phyloP scores from a whole-genome alignment of 805 yeast species.

The Kuraishia piskuri region DNA sequence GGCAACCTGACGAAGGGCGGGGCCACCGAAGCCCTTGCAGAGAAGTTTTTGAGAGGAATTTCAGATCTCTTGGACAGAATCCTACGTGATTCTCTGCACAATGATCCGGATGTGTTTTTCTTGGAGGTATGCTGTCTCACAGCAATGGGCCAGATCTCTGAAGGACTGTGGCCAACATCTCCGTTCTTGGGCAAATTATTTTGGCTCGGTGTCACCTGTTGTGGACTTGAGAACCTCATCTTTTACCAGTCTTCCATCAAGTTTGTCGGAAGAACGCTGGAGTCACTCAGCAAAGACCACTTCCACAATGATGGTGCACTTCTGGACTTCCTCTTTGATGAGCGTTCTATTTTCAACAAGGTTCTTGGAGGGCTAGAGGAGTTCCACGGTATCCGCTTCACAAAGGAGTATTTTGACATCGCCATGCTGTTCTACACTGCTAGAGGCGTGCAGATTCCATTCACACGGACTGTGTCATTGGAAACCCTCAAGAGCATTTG shows the following conservation, averaged over 20 bases:
- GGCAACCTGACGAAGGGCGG: constrained; percentile 63
- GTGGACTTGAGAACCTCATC: constrained; percentile 16
- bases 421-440: constrained; percentile 37
- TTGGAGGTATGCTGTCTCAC: constrained; percentile 30
- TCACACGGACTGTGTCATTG: constrained; percentile 40
- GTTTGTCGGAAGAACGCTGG: constrained; percentile 26
- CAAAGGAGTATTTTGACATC: constrained; percentile 39
- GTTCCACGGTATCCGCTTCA: constrained; percentile 27
- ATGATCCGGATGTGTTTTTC: constrained; percentile 11
- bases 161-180: constrained; percentile 38
- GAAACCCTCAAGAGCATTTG: constrained; percentile 34
- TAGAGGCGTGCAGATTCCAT: constrained; percentile 54
- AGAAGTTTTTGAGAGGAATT: constrained; percentile 17
- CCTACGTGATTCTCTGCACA: background rate
- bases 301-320: constrained; percentile 9
- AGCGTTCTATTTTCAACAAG: constrained; percentile 30
- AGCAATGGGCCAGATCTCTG: constrained; percentile 37
- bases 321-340: constrained; percentile 19
- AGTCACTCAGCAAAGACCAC: constrained; percentile 20
- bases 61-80: constrained; percentile 11
- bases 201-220: constrained; percentile 31
- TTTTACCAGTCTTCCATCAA: constrained; percentile 22
- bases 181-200: constrained; percentile 37
- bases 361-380: constrained; percentile 34
- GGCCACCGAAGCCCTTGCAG: constrained; percentile 42